Evolutionary conservation across 164 flowering plant species (phyloP).

Genomic region (Cinnamomum micranthum): DNA sequence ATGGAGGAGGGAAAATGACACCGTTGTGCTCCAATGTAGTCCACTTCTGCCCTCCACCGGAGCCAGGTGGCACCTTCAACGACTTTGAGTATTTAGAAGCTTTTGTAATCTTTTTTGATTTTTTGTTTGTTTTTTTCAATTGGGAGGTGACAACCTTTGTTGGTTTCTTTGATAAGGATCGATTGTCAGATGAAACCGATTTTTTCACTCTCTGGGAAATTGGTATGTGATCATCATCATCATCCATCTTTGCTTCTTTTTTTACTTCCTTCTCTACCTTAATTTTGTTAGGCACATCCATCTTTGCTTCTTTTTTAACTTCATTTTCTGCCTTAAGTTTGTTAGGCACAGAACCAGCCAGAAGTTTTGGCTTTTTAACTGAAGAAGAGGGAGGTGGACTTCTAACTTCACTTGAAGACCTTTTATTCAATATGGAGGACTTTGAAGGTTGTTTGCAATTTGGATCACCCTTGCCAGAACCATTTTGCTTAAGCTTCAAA

Average conservation of each 20-base stretch:
- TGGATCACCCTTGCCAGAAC: constrained; percentile 34
- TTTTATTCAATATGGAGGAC: constrained; percentile 44
- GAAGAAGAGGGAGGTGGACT: constrained; percentile 37
- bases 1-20: constrained; percentile 95
- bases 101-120: constrained; percentile 48
- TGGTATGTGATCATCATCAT: constrained; percentile 68
- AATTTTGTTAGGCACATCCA: constrained; percentile 22
- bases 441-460: constrained; percentile 21
- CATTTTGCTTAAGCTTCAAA: constrained; percentile 57
- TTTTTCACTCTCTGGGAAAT: constrained; percentile 69
- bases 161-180: constrained; percentile 43
- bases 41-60: constrained; percentile 98
- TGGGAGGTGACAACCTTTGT: constrained; percentile 45
- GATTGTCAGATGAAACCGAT: constrained; percentile 29
- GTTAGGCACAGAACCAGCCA: constrained; percentile 27
- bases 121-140: constrained; percentile 44
- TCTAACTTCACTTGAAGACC: constrained; percentile 43
- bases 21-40: constrained; percentile 88
- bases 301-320: constrained; percentile 25
- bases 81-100: constrained; percentile 61
- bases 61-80: constrained; percentile 57
- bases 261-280: constrained; percentile 43
- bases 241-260: constrained; percentile 21
- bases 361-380: constrained; percentile 55
- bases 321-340: constrained; percentile 38